Conservation (phyloP, 148 eudicot species). For the Gaultheria prostrata region DNA sequence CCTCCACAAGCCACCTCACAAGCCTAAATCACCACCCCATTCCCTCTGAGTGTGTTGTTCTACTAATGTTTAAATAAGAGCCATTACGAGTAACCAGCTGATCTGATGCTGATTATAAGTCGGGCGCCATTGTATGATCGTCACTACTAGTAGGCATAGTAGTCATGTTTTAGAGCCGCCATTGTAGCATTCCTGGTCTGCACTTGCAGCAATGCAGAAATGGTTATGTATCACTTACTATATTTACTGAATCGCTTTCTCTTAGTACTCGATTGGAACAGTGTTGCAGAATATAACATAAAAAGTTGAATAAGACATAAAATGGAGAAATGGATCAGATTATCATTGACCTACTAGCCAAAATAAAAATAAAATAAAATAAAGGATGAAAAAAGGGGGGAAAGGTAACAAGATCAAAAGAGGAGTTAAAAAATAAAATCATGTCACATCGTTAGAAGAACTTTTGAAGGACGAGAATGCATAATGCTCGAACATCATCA, state of each 20-base stretch:
- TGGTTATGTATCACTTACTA: not conserved
- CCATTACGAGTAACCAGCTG: not conserved
- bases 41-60: not conserved
- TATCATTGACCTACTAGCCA: no score
- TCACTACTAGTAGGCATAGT: not conserved
- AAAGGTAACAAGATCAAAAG: no score
- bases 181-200: not conserved
- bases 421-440: no score
- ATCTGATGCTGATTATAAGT: not conserved
- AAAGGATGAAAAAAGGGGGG: no score
- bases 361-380: no score
- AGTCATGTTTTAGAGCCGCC: not conserved
- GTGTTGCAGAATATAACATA: not conserved
- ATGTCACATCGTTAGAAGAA: no score
- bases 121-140: not conserved
- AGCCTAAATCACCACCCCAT: conserved; percentile 2
- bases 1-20: conserved; percentile 6
- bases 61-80: conserved; percentile 2
- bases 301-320: no score
- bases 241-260: not conserved
- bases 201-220: not conserved
- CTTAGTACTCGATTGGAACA: not conserved
- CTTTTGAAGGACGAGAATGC: no score
- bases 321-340: no score
- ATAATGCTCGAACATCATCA: no score